Evolutionary conservation across 768 basidiomycete genomes (phyloP).

Genomic region (Termitomyces heimii): DNA sequence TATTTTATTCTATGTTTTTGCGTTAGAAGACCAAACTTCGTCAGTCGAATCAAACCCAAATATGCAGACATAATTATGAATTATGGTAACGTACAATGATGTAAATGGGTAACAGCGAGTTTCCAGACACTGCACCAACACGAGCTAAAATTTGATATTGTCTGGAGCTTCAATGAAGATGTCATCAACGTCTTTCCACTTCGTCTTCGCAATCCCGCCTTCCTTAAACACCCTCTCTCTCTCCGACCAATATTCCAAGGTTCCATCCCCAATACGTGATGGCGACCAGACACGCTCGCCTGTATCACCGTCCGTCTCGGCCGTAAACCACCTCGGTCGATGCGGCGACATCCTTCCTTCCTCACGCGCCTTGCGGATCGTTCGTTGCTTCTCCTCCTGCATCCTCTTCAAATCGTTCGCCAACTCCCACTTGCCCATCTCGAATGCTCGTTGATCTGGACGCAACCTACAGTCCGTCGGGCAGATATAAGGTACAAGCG

Average conservation of each 20-base stretch:
- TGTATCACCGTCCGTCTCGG: slow-evolving; percentile 81
- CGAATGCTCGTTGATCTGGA: slow-evolving; percentile 93
- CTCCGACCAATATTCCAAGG: slow-evolving; percentile 81
- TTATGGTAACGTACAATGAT: neutral
- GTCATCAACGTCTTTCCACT: slow-evolving; percentile 68
- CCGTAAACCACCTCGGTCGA: slow-evolving; percentile 81
- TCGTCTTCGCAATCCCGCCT: slow-evolving; percentile 27
- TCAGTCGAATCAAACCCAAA: too few relatives aligned
- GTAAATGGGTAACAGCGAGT: neutral
- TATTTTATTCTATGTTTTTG: too few relatives aligned
- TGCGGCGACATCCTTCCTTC: slow-evolving; percentile 68
- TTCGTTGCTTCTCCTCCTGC: slow-evolving; percentile 82
- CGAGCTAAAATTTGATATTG: neutral
- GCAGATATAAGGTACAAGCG: slow-evolving; percentile 64
- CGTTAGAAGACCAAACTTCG: too few relatives aligned
- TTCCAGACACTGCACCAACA: neutral
- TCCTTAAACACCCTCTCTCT: slow-evolving; percentile 51
- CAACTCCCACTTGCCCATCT: slow-evolving; percentile 77
- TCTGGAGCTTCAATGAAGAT: slow-evolving; percentile 76
- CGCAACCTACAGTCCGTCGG: slow-evolving; percentile 92
- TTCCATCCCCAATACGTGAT: slow-evolving; percentile 31
- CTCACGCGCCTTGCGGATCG: slow-evolving; percentile 69
- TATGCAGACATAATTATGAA: neutral
- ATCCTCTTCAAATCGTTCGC: slow-evolving; percentile 74
- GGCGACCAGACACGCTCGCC: slow-evolving; percentile 89